Base-by-base conservation (phyloP, 2,329 filamentous ascomycete genomes). In the Apiospora hydei region DNA sequence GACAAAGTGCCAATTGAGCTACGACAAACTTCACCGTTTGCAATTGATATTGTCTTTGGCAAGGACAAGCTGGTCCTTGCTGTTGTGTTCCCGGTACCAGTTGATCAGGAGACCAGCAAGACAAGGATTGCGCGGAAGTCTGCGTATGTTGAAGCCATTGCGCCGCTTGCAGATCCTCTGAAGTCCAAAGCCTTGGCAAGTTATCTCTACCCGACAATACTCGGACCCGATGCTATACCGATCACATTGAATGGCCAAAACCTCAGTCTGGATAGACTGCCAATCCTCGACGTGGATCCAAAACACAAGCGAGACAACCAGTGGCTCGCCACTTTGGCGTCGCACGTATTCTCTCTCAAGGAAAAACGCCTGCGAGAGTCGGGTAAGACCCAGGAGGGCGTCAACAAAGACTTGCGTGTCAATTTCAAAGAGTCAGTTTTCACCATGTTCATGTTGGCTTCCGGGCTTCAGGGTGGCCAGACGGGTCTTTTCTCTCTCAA, bases 341-440 rank as follows among this genome's bases (percentile, higher is more conserved):
- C 82, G 1, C 76, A 83, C 46, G 81, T 80, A 43, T 86, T 86
- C 76, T 86, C 85, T 1, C 53, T 77, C 1, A 80, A 83, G 18
- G 86, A 88, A 74, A 83, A 80, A 70, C 71, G 69, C 3, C 70
- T 84, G 1, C 82, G 85, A 4, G 77, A 82, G 0, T 71, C 75
- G 1, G 71, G 75, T 4, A 72, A 77, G 16, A 71, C 71, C 21
- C 72, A 72, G 0, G 74, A 72, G 26, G 74, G 74, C n/a, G 75
- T 81, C 21, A 72, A 79, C 6, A 53, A 77, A 0, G 79, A 84
- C 3, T 71, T 78, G 4, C 81, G 85, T 0, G 76, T 85, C 69
- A 84, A 85, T 75, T 84, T 88, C 77, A 88, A 88, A 73, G 84
- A 87, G 72, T 84, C 85, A 0, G 70, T 88, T 14, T 84, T 85